Evolutionary conservation across 2,329 filamentous ascomycete species (phyloP), one percentile per base, ranked within the genome.

Genomic region (Hymenoscyphus occultus): DNA sequence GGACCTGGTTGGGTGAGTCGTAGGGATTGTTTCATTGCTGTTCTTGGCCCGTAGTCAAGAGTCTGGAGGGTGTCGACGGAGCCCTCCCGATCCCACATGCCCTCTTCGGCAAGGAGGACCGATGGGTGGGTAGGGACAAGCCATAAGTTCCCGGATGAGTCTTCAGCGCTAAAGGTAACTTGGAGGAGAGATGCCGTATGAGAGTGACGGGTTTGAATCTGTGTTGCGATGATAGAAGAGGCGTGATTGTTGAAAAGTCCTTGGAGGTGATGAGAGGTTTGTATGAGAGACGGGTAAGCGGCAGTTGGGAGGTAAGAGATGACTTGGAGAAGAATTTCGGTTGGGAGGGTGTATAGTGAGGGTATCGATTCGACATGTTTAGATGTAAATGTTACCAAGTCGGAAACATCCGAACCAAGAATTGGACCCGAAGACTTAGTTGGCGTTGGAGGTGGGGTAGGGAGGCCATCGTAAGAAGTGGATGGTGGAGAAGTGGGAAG

Each of bases 261-360:
- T 13, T 60, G 61, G 19, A 73, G 63, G 31, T 58, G 61, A 45
- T 28, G 62, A 39, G 57, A 67, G n/a, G 69, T 69, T 56, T 64
- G 69, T 3, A 64, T 62, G 10, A 73, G 65, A 5, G 71, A 56
- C 19, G 63, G 60, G 61, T 67, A 65, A 56, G 62, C 51, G 35
- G 64, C 61, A 39, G 59, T 60, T 19, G 69, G 67, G 12, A 73
- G 67, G 63, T 69, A 63, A n/a, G 65, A 57, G 56, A 73, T 63
- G 60, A 73, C 69, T 28, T 60, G 35, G 28, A 80, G 76, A 40
- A 81, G 72, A 42, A 82, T 73, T 71, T 82, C 80, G 45, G 66
- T 64, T 31, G 71, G 69, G 45, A 71, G 63, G 58, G 64, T 63
- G n/a, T 66, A 64, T 31, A 71, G 67, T 22, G 12, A 51, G n/a